Evolutionary conservation across 2,329 filamentous ascomycete genomes (phyloP), one percentile per base, ranked within the genome.

Genomic region (Gaeumannomyces tritici): DNA sequence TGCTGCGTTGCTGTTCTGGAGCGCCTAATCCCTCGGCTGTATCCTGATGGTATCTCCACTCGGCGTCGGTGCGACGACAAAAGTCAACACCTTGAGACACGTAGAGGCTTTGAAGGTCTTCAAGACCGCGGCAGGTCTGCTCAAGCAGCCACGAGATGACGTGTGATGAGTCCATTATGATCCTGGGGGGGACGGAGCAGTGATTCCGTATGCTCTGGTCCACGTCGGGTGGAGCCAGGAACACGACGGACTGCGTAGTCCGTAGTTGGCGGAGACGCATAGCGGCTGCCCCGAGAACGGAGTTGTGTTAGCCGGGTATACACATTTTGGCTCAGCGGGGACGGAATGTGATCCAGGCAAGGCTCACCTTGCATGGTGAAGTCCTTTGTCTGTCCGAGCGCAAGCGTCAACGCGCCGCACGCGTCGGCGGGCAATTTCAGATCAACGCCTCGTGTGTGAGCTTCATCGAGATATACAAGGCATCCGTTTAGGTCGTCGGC

Each of bases 221-320:
- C 31, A 90, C 84, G 63, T 91, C 88, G 1, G 76, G 68, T 0
- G 85, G 79, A 0, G 85, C 72, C 61, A 80, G 83, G 59, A 90
- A 89, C 0, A 82, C 74, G 0, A 91, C 80, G 0, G 83, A 85
- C 66, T 92, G 88, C 0, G 86, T 87, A 3, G 83, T 73, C 0
- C 87, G 89, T 0, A 93, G 77, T 63, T 87, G 83, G 18, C 88
- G 73, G 81, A 91, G 85, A n/a, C 89, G 73, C 85, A 89, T 90
- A 63, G 86, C 89, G 0, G 86, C 87, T 80, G 29, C 29, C 29
- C 29, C 29, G 29, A 31, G 29, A 31, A 31, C 29, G 29, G 29
- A 31, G 29, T 31, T 31, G 29, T 31, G 29, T 31, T 31, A 31
- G 29, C 29, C 29, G 29, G 29, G 29, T 31, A 31, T 31, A 31